Base-by-base conservation (phyloP, 495 filamentous ascomycete species). In the Aspergillus biplanus region DNA sequence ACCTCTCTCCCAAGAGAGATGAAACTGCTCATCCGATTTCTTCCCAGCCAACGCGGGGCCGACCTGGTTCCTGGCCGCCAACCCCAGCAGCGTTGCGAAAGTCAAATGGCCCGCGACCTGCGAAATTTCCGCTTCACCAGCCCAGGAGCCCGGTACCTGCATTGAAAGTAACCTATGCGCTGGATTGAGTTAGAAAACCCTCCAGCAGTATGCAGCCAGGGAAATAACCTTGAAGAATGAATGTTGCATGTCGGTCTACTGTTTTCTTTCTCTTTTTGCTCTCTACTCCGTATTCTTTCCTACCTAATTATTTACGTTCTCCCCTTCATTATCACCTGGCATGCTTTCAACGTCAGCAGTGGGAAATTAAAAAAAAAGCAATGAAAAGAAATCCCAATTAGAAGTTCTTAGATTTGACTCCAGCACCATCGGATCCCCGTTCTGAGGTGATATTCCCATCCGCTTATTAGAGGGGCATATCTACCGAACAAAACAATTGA, bases 111-210 rank as follows among this genome's bases (percentile, higher is more conserved):
- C 34, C 11, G 39, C 39, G 39, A 15, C 39, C 6, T 44, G 39
- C 39, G 35, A 47, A 61, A 52, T 37, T 21, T 33, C 58, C 58
- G 48, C 48, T 34, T 52, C 48, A 53, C 42, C 52, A 50, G 53
- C 21, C 59, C 49, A 48, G 49, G 21, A 52, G n/a, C 33, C 60
- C 56, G 61, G 61, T 63, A 63, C 61, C 61, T 63, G 61, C 61
- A 55, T 63, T 49, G 27, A 55, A 61, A 55, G 49, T 16, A 46
- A 35, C 44, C 44, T 39, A 39, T 8, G 27, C n/a, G 6, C 16
- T 27, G 4, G 21, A 31, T 6, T 7, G 11, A 27, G 21, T 50
- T 50, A 50, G 47, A 50, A 21, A 44, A 13, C 11, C n/a, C 39
- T 44, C 8, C n/a, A 44, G n/a, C 21, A 44, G 11, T 44, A 44